Base-by-base conservation (phyloP, 371 early-diverging fungal species). In the Thermomucor indicae-seudaticae region DNA sequence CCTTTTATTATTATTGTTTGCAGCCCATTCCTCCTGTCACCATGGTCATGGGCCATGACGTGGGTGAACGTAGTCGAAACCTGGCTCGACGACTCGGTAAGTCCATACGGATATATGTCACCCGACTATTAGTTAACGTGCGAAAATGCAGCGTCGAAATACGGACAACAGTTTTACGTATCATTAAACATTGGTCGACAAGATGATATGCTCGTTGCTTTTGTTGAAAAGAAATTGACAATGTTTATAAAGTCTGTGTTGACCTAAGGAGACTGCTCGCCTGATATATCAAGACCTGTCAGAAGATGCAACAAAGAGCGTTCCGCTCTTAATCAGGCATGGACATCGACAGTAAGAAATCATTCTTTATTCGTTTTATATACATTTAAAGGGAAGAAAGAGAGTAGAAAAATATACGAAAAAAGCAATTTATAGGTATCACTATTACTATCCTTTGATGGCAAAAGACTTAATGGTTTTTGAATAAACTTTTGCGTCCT, bases 201-300 rank as follows among this genome's bases (percentile, higher is more conserved):
- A 8, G 72, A 75, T 28, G 70, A 72, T 28, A 49, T 75, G 58
- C 43, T 75, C 27, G 43, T 64, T 50, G 68, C 64, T 10, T 75
- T 75, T 57, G 57, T 65, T 20, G 76, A 75, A 50, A 75, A 75
- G 56, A 75, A 75, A 53, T 38, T 75, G 31, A 59, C 46, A 10
- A 62, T 57, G 19, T 41, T 70, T 47, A 54, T 74, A 17, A 74
- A 70, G 47, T 49, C 39, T 23, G 34, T 50, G n/a, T 43, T 56
- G 34, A 44, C 51, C 7, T 61, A 40, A 60, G 24, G 20, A 25
- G 14, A 25, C n/a, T n/a, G n/a, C n/a, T n/a, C n/a, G n/a, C n/a
- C n/a, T n/a, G n/a, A n/a, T n/a, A n/a, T n/a, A n/a, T n/a, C n/a
- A n/a, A n/a, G n/a, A n/a, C n/a, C n/a, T n/a, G n/a, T n/a, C n/a